A percentile compares a stretch with the other conserved stretches of the same genome.
phyloP scores from a whole-genome alignment of 73 alveolate species.

The Symbiodinium natans region DNA sequence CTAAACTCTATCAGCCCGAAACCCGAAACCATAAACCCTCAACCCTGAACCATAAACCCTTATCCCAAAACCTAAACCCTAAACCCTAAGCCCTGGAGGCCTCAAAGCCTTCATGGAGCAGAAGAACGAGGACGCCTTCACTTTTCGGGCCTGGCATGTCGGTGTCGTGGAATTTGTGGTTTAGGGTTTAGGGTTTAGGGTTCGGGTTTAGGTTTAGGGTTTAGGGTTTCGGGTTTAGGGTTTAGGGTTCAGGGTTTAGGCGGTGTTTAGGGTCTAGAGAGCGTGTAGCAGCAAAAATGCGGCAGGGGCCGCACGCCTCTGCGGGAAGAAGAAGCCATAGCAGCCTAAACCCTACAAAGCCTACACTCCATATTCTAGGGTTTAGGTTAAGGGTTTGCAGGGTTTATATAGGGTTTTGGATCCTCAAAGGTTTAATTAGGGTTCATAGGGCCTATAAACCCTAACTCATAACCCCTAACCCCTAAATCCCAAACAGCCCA shows the following conservation, averaged over 20 bases:
- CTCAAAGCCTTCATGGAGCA: slow-evolving; percentile 58
- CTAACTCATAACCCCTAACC: too few species aligned
- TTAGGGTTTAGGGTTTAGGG: too few species aligned
- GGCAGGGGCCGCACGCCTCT: too few species aligned
- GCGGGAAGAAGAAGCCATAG: too few species aligned
- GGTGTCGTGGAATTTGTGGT: too few species aligned
- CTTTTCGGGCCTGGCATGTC: not conserved
- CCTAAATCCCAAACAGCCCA: too few species aligned
- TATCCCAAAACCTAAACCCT: not conserved
- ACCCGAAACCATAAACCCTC: not conserved
- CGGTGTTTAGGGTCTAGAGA: not conserved
- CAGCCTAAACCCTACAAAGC: too few species aligned
- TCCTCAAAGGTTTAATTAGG: too few species aligned
- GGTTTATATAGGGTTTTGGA: not conserved
- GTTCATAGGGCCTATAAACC: too few species aligned
- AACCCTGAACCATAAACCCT: not conserved
- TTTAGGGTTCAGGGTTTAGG: not conserved
- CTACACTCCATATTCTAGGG: not conserved
- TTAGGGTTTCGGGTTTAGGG: too few species aligned
- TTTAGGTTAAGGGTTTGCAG: not conserved
- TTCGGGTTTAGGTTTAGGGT: too few species aligned
- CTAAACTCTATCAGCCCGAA: not conserved
- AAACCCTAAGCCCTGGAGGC: not conserved
- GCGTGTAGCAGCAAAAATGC: too few species aligned
- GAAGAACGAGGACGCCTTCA: slow-evolving; percentile 92